Evolutionary conservation across 345 rosid species (phyloP).

Genomic region (Theobroma cacao): DNA sequence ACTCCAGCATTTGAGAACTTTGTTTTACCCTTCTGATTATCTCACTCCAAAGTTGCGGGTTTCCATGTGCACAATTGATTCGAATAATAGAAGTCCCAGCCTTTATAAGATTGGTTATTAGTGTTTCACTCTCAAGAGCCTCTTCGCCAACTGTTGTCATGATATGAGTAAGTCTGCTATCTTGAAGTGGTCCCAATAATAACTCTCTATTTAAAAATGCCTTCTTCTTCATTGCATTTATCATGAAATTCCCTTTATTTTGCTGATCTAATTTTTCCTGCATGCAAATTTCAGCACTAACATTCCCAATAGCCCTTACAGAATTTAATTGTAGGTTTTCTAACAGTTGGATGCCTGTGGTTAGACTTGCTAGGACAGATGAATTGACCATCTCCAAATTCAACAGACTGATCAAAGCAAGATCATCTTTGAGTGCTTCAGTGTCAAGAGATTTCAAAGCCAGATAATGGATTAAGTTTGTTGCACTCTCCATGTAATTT

Average conservation of each 20-base stretch:
- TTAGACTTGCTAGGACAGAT: conserved; percentile 44
- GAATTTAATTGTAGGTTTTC: conserved; percentile 27
- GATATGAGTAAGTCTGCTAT: conserved; percentile 43
- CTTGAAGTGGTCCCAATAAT: conserved; percentile 45
- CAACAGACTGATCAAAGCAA: conserved; percentile 40
- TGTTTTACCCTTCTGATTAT: conserved; percentile 54
- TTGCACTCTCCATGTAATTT: conserved; percentile 46
- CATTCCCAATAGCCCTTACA: conserved; percentile 11
- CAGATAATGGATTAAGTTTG: conserved; percentile 58
- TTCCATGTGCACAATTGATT: conserved; percentile 74
- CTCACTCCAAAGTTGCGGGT: conserved; percentile 55
- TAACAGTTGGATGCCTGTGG: conserved; percentile 40
- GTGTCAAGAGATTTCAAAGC: conserved; percentile 50
- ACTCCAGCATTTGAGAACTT: conserved; percentile 56
- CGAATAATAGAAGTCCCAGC: conserved; percentile 57
- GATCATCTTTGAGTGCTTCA: conserved; percentile 43
- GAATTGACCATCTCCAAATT: conserved; percentile 48
- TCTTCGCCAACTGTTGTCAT: conserved; percentile 73
- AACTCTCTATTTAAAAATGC: conserved; percentile 39
- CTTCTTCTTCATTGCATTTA: conserved; percentile 30
- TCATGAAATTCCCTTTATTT: conserved; percentile 17
- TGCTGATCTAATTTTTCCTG: conserved; percentile 17
- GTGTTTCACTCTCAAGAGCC: conserved; percentile 48
- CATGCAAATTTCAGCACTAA: conserved; percentile 16
- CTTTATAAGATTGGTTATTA: conserved; percentile 44